Evolutionary conservation across 2,329 filamentous ascomycete species (phyloP).

Genomic region (Cytospora paraplurivora): DNA sequence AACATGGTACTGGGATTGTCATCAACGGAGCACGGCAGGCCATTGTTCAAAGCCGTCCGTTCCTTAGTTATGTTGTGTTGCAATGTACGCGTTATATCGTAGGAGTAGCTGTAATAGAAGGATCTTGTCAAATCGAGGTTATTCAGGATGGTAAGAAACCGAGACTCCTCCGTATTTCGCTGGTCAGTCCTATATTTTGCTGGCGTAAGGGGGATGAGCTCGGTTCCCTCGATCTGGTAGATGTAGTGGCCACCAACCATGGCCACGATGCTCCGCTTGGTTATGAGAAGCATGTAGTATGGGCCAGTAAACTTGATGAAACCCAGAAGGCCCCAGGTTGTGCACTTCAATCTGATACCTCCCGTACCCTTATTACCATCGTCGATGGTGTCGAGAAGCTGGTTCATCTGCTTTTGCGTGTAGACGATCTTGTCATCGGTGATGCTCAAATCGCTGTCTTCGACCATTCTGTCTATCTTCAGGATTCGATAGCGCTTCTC

Average conservation of each 20-base stretch:
- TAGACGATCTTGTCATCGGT: conserved; percentile 96
- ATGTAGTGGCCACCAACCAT: conserved; percentile 96
- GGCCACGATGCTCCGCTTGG: conserved; percentile 92
- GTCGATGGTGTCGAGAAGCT: conserved; percentile 90
- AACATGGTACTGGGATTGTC: conserved; percentile 91
- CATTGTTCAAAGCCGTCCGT: conserved; percentile 68
- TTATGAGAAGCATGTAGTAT: conserved; percentile 97
- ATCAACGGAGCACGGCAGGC: conserved; percentile 58
- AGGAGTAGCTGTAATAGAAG: conserved; percentile 99
- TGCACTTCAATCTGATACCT: conserved; percentile 85
- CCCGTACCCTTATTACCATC: conserved; percentile 91
- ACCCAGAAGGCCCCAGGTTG: conserved; percentile 88
- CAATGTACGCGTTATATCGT: conserved; percentile 89
- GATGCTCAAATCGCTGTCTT: conserved; percentile 76
- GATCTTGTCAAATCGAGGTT: conserved; percentile 88
- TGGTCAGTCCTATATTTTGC: conserved; percentile 76
- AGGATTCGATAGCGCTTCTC: conserved; percentile 88
- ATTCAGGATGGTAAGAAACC: conserved; percentile 85
- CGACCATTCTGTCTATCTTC: conserved; percentile 89
- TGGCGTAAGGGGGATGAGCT: conserved; percentile 83
- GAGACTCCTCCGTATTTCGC: conserved; percentile 80
- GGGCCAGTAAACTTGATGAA: conserved; percentile 95
- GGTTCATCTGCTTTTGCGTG: conserved; percentile 86
- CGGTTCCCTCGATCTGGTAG: conserved; percentile 92
- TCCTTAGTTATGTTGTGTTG: conserved; percentile 90